Evolutionary conservation across 202 grass and related monocot species (phyloP).

Genomic region (Setaria italica): DNA sequence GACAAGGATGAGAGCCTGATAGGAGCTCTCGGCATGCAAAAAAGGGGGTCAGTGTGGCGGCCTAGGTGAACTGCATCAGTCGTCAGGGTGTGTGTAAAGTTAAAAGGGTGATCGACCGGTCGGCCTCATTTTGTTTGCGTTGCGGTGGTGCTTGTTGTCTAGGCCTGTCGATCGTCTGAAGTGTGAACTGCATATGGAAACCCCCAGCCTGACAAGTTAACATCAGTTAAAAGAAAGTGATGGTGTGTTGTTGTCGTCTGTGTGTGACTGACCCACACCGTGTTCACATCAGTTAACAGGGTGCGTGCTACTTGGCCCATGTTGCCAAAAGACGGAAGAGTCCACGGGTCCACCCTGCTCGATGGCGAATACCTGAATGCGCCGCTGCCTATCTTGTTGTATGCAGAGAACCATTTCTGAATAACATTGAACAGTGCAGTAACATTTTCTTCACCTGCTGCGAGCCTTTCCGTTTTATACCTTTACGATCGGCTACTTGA

Average conservation of each 20-base stretch:
- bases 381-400: background rate
- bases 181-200: slow-evolving; percentile 20
- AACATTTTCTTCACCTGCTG: background rate
- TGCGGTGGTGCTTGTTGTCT: background rate
- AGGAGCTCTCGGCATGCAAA: background rate
- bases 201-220: background rate
- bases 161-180: too few relatives aligned
- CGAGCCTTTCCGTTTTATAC: background rate
- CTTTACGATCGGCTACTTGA: background rate
- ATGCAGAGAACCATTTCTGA: background rate
- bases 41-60: background rate
- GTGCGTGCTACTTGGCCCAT: slow-evolving; percentile 8
- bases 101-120: background rate
- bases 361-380: background rate
- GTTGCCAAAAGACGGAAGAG: slow-evolving; percentile 2
- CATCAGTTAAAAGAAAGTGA: background rate
- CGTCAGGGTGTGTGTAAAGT: background rate
- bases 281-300: too few relatives aligned
- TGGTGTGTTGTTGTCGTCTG: background rate
- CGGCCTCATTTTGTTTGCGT: background rate
- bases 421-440: background rate
- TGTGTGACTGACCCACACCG: background rate
- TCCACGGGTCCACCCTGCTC: background rate
- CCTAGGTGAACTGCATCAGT: slow-evolving; percentile 14
- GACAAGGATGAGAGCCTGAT: too few relatives aligned